Conservation (phyloP, 2,329 filamentous ascomycete genomes). For the Ophiostoma sp. region DNA sequence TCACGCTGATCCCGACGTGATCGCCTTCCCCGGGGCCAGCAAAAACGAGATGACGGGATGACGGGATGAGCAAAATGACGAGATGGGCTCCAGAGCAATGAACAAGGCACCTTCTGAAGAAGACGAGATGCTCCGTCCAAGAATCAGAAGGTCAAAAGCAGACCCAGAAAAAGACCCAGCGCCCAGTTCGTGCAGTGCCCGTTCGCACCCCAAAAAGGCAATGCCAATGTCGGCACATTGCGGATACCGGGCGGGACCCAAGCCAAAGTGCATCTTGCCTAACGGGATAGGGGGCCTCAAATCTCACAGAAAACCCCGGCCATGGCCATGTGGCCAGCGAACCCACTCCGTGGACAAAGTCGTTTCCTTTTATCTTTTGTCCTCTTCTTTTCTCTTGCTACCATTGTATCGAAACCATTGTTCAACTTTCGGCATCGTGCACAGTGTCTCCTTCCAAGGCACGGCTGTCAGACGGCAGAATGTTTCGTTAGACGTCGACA, state of each 20-base stretch:
- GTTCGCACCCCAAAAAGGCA: background rate
- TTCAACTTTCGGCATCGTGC: background rate
- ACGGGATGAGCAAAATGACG: background rate
- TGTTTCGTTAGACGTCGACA: background rate
- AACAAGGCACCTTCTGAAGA: background rate
- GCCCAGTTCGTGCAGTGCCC: background rate
- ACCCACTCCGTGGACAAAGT: conserved; percentile 1
- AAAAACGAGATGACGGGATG: background rate
- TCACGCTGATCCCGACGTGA: conserved; percentile 18
- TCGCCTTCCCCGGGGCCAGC: background rate
- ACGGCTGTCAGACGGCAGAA: background rate
- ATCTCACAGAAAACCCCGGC: conserved; percentile 16
- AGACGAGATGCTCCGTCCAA: background rate
- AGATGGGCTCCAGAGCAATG: background rate
- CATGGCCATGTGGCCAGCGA: conserved; percentile 16
- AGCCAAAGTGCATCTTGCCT: conserved; percentile 12
- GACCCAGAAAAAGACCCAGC: background rate
- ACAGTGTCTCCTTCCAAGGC: background rate
- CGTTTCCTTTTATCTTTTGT: background rate
- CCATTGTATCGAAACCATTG: background rate
- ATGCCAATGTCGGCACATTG: conserved; percentile 17
- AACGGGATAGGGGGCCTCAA: conserved; percentile 1
- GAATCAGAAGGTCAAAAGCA: background rate
- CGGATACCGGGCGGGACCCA: background rate
- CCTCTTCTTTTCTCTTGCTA: background rate